These are phyloP conservation scores for Rhodosporidiobolus odoratus DNA, from an alignment of 768 basidiomycete genomes.

Conservation along the genomic window DNA sequence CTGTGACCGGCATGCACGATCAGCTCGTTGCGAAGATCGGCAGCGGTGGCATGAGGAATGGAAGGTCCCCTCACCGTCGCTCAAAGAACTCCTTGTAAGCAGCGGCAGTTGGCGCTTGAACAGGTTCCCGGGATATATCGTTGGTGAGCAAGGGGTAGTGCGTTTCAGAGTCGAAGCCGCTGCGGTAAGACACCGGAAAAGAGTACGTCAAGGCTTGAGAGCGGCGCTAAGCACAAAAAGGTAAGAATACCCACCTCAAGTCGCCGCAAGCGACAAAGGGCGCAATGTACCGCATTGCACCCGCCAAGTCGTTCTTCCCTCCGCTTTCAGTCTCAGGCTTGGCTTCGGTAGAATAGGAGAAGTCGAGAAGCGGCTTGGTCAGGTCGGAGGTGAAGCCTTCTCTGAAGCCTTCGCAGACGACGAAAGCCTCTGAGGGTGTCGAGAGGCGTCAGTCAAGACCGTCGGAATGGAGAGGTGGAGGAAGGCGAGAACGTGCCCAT, in stretches of 20 bases:
- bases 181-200: neutral
- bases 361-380: conserved; percentile 40
- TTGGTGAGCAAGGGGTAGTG: conserved; percentile 32
- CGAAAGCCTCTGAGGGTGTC: conserved; percentile 47
- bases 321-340: neutral
- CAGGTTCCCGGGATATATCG: conserved; percentile 19
- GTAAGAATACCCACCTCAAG: conserved; percentile 33
- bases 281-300: conserved; percentile 39
- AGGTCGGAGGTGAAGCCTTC: conserved; percentile 39
- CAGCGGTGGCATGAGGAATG: neutral
- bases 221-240: neutral
- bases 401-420: conserved; percentile 49
- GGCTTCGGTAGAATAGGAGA: conserved; percentile 18
- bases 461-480: neutral
- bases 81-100: conserved; percentile 40
- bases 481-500: conserved; percentile 45
- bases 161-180: conserved; percentile 42
- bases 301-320: conserved; percentile 17
- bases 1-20: neutral
- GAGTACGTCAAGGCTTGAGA: neutral
- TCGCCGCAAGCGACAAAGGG: conserved; percentile 44
- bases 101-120: conserved; percentile 38
- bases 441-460: neutral
- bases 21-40: neutral
- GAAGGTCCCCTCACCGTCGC: conserved; percentile 10